phyloP scores from a whole-genome alignment of 1,284 basidiomycete genomes.

The Moniliella sp. region DNA sequence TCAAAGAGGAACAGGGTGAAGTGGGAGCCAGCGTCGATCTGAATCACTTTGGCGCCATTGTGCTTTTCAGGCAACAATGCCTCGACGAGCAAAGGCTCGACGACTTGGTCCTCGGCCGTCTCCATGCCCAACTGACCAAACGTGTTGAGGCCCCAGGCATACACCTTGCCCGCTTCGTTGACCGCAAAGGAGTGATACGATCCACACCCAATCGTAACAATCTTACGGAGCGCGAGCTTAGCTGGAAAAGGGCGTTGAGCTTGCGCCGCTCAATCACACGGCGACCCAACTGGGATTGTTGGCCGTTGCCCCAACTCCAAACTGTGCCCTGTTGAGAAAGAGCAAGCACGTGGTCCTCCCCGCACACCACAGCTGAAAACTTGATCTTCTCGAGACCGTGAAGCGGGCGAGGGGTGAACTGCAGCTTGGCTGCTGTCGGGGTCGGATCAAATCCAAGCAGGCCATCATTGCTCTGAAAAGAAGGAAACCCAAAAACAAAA shows the following conservation, averaged over 20 bases:
- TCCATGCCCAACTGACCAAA: constrained; percentile 48
- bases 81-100: constrained; percentile 48
- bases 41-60: constrained; percentile 29
- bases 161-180: constrained; percentile 57
- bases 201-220: constrained; percentile 56
- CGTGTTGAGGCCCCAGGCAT: constrained; percentile 75
- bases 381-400: constrained; percentile 38
- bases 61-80: constrained; percentile 38
- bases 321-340: constrained; percentile 66
- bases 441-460: constrained; percentile 60
- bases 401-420: constrained; percentile 31
- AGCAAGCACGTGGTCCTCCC: constrained; percentile 66
- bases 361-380: constrained; percentile 54
- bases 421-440: constrained; percentile 12
- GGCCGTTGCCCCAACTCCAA: constrained; percentile 57
- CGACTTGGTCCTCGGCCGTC: constrained; percentile 40
- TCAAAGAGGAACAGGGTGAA: constrained; percentile 68
- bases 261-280: constrained; percentile 41
- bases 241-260: constrained; percentile 63
- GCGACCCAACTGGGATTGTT: constrained; percentile 65
- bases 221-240: constrained; percentile 46
- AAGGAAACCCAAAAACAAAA: no score
- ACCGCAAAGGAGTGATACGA: constrained; percentile 72
- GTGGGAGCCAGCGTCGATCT: constrained; percentile 57
- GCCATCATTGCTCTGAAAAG: constrained; percentile 46